Base-by-base conservation (phyloP, 1,284 basidiomycete genomes). In the Neotropicomus parvogracilis region DNA sequence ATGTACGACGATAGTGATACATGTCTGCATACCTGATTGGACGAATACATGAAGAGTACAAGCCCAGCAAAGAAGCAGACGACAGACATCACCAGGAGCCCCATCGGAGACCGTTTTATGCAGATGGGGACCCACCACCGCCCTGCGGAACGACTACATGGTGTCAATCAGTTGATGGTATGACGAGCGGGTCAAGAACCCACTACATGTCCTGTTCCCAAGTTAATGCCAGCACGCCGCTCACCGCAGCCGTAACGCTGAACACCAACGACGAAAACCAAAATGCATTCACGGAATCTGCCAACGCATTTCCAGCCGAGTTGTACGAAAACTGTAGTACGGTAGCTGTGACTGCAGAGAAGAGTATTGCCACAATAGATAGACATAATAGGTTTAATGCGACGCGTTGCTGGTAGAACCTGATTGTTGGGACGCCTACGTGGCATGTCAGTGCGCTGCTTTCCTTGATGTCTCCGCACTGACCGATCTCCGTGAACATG, bases 141-240 rank as follows among this genome's bases (percentile, higher is more conserved):
- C 39, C 75, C 73, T 41, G 79, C 79, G 9, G 78, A 80, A 21
- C 79, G 79, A 54, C 78, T 80, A 44, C 8, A 56, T 62, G 57
- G 60, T 56, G 57, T 64, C 61, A 67, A 49, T 62, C 16, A 55
- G 49, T 19, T 10, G 4, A 47, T 36, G 24, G 43, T 27, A 36
- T 49, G 44, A 46, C 29, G 24, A 24, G 34, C 48, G 44, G 47
- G 26, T 46, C 43, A 53, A 52, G 46, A 28, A 70, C 77, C 38
- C 65, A 81, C 79, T 81, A 83, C 70, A 79, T 77, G 20, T 79
- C 77, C 57, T 80, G 77, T 57, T 78, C 80, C 79, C 79, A 81
- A 2, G 75, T 75, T 16, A 81, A 54, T 21, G 77, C 78, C 0
- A 82, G 58, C n/a, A 82, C 65, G 59, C 78, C 78, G 55, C 81